These are phyloP conservation scores for Chrysoporthe puriensis DNA, from an alignment of 2,329 filamentous ascomycete genomes.

Conservation along the genomic window DNA sequence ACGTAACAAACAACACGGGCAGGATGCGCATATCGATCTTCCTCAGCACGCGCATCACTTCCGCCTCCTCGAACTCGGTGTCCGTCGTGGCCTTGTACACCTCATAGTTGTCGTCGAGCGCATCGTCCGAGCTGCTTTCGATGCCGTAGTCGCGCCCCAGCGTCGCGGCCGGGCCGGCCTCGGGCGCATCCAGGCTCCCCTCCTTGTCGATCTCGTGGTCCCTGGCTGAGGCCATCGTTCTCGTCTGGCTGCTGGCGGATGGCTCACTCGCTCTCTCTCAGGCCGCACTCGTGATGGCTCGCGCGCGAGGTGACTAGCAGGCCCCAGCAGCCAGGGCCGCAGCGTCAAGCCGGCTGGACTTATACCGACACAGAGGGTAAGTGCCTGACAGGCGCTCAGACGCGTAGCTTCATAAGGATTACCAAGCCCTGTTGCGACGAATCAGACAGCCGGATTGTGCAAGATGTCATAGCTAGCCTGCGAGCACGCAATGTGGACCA, in stretches of 20 bases:
- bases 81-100: constrained; percentile 35
- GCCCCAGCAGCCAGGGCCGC: constrained; percentile 11
- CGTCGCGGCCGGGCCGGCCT: background rate
- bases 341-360: background rate
- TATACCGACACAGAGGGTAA: background rate
- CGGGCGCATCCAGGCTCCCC: background rate
- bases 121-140: constrained; percentile 28
- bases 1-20: constrained; percentile 38
- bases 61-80: constrained; percentile 33
- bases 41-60: constrained; percentile 37
- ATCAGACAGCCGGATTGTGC: background rate
- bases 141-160: constrained; percentile 23
- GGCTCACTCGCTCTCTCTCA: background rate
- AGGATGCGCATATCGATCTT: constrained; percentile 40
- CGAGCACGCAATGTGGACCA: constrained; percentile 28
- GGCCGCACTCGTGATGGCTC: background rate
- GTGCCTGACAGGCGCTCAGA: background rate
- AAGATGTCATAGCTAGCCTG: constrained; percentile 18
- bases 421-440: constrained; percentile 7
- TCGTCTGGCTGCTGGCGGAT: background rate
- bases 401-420: background rate
- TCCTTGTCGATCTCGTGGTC: constrained; percentile 21
- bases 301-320: background rate
- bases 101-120: constrained; percentile 40
- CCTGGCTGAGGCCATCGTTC: constrained; percentile 19